phyloP scores from a whole-genome alignment of 352 stramenopile species.

The Globisporangium irregulare region DNA sequence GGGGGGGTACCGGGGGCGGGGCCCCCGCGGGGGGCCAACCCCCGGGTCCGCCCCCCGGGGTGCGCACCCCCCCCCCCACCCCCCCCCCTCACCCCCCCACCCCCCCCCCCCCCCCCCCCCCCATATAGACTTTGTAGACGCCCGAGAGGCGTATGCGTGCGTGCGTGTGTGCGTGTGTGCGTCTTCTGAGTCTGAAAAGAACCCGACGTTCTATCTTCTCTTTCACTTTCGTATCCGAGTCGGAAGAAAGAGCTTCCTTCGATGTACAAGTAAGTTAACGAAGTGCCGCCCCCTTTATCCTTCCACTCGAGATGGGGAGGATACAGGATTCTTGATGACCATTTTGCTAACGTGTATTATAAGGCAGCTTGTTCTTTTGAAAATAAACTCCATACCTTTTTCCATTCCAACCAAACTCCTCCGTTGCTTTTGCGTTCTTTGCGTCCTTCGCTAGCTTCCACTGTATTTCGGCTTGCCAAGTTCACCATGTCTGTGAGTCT shows the following conservation, averaged over 20 bases:
- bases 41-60: too few species aligned
- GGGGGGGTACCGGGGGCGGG: too few species aligned
- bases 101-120: too few species aligned
- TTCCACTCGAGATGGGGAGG: slow-evolving; percentile 32
- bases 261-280: slow-evolving; percentile 68
- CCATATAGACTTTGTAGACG: slow-evolving; percentile 32
- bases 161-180: slow-evolving; percentile 15
- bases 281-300: slow-evolving; percentile 48
- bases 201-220: slow-evolving; percentile 23
- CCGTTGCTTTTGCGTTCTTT: neutral
- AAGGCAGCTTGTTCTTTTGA: slow-evolving; percentile 69
- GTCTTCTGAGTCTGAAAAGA: slow-evolving; percentile 23
- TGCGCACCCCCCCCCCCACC: too few species aligned
- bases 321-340: slow-evolving; percentile 43
- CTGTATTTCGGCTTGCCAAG: neutral
- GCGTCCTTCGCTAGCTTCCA: neutral
- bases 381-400: slow-evolving; percentile 39
- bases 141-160: slow-evolving; percentile 16
- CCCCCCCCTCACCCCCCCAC: too few species aligned
- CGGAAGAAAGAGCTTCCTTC: slow-evolving; percentile 74
- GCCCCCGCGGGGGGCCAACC: too few species aligned
- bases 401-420: neutral
- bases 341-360: slow-evolving; percentile 77
- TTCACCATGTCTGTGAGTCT: neutral
- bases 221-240: slow-evolving; percentile 46